Conservation (phyloP, 768 basidiomycete genomes). For the Mycena capillaripes region DNA sequence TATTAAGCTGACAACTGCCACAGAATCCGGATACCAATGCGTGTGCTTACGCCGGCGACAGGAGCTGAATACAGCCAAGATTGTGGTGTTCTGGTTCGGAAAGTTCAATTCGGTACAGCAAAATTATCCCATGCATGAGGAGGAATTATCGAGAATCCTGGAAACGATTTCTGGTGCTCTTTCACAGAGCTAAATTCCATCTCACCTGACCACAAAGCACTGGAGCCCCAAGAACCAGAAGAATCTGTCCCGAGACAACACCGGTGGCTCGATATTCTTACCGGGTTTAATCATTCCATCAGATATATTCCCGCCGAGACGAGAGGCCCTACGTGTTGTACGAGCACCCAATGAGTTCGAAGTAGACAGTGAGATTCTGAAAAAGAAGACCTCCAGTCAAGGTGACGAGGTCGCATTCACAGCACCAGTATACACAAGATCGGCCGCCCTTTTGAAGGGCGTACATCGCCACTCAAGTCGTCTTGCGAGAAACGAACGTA, state of each 20-base stretch:
- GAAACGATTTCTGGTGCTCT: slow-evolving; percentile 43
- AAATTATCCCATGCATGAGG: slow-evolving; percentile 45
- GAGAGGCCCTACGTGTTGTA: no score
- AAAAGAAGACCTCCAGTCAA: no score
- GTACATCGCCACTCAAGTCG: no score
- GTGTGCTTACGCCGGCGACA: neutral
- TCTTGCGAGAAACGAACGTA: no score
- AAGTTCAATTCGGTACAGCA: neutral
- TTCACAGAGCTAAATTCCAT: slow-evolving; percentile 48
- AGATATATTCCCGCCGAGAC: no score
- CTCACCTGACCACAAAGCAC: no score
- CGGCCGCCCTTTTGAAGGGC: no score
- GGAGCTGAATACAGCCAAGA: neutral
- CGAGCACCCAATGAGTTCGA: no score
- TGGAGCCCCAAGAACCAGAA: slow-evolving; percentile 46
- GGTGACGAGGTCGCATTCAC: no score
- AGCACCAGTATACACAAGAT: no score
- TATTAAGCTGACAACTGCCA: neutral
- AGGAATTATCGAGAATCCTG: slow-evolving; percentile 55
- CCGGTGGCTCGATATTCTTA: no score
- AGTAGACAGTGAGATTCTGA: no score
- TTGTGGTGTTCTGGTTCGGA: neutral
- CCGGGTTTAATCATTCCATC: slow-evolving; percentile 44
- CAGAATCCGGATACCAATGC: neutral
- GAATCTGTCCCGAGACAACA: slow-evolving; percentile 51